Conservation (phyloP, 2,329 filamentous ascomycete genomes). For the Lizonia empirigonia region DNA sequence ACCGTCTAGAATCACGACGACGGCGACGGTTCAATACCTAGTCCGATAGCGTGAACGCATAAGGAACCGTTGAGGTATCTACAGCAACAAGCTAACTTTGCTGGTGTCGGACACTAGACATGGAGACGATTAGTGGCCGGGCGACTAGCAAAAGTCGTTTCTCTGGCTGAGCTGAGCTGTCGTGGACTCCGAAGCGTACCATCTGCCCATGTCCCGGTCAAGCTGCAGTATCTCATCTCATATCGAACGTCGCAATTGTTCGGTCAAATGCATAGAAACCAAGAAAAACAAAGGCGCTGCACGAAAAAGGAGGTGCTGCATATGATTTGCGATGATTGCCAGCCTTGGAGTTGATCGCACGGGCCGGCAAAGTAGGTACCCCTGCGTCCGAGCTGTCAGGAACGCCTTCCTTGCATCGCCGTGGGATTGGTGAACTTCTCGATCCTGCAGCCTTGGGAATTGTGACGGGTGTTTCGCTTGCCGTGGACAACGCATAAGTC, state of each 20-base stretch:
- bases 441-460: conserved; percentile 16
- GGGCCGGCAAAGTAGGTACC: conserved; percentile 18
- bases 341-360: conserved; percentile 20
- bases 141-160: conserved; percentile 12
- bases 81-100: conserved; percentile 6
- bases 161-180: conserved; percentile 25
- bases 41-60: conserved; percentile 11
- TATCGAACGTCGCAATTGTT: neutral
- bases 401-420: conserved; percentile 21
- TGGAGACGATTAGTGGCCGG: conserved; percentile 9
- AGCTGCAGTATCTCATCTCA: neutral
- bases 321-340: conserved; percentile 20
- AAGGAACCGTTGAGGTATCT: conserved; percentile 6
- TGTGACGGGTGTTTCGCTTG: conserved; percentile 19
- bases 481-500: conserved; percentile 9
- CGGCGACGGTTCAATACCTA: neutral
- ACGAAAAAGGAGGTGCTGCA: conserved; percentile 14
- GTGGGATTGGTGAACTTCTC: conserved; percentile 13
- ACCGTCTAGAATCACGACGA: neutral
- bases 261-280: conserved; percentile 7
- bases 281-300: conserved; percentile 11
- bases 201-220: neutral
- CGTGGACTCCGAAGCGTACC: conserved; percentile 17
- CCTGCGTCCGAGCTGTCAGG: conserved; percentile 19
- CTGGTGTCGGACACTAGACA: conserved; percentile 8